These are phyloP conservation scores for Paraconiothyrium brasiliense DNA, from an alignment of 2,329 filamentous ascomycete species.

Conservation along the genomic window DNA sequence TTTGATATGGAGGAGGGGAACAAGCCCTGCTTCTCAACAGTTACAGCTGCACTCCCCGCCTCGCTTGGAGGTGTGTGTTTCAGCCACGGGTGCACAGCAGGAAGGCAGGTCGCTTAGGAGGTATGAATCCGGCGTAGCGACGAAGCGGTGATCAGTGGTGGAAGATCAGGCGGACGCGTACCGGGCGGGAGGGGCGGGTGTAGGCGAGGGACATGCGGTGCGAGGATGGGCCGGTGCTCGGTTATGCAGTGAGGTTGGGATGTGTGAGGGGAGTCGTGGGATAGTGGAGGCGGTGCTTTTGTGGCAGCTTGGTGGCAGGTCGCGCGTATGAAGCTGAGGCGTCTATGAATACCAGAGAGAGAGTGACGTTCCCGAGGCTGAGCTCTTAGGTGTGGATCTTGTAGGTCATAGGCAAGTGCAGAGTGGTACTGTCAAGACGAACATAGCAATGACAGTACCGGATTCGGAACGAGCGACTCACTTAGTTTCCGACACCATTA, in stretches of 20 bases:
- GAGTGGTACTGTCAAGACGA: too few relatives aligned
- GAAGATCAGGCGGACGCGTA: constrained; percentile 8
- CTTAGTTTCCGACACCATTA: too few relatives aligned
- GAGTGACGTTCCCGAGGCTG: too few relatives aligned
- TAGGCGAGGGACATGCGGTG: constrained; percentile 8
- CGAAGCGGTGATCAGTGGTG: background rate
- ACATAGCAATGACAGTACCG: too few relatives aligned
- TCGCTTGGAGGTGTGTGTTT: constrained; percentile 18
- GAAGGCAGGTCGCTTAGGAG: background rate
- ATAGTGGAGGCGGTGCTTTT: background rate
- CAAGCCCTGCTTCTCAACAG: constrained; percentile 10
- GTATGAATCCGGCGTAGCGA: background rate
- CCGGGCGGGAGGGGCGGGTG: constrained; percentile 12
- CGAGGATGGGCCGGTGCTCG: constrained; percentile 1
- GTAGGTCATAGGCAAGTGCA: too few relatives aligned
- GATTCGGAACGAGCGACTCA: too few relatives aligned
- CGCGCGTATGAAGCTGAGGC: too few relatives aligned
- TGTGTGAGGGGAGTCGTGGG: background rate
- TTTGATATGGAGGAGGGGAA: background rate
- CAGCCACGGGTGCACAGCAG: constrained; percentile 17
- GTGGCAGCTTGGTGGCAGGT: too few relatives aligned
- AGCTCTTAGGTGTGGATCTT: too few relatives aligned
- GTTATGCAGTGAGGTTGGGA: background rate
- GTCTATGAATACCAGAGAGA: too few relatives aligned
- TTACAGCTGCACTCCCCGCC: constrained; percentile 2